phyloP scores from a whole-genome alignment of 768 basidiomycete genomes.

The Lentinula edodes region DNA sequence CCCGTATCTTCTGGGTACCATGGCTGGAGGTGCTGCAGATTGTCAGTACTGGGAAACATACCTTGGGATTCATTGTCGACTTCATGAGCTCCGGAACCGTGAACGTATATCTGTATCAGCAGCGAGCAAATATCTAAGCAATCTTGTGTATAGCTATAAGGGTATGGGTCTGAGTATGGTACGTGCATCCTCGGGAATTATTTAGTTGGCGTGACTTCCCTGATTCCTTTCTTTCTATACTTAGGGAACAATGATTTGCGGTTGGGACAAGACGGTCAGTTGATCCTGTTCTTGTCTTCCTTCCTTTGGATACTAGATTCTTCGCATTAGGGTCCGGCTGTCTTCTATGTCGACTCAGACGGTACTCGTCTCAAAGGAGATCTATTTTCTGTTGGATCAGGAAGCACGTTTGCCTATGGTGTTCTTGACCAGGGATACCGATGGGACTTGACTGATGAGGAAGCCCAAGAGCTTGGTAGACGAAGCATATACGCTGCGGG shows the following conservation, averaged over 20 bases:
- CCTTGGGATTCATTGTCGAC: conserved; percentile 93
- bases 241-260: conserved; percentile 99
- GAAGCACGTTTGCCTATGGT: conserved; percentile 98
- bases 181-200: conserved; percentile 16
- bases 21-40: conserved; percentile 99
- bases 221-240: neutral
- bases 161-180: conserved; percentile 99
- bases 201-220: no score
- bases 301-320: neutral
- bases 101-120: conserved; percentile 99
- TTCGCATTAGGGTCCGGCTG: conserved; percentile 66
- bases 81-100: conserved; percentile 93
- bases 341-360: conserved; percentile 98
- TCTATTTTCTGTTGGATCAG: conserved; percentile 98
- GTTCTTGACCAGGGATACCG: conserved; percentile 93
- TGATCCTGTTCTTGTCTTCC: no score
- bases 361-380: conserved; percentile 94
- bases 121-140: conserved; percentile 94
- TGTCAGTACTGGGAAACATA: conserved; percentile 99
- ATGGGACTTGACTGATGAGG: conserved; percentile 90
- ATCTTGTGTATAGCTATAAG: conserved; percentile 97
- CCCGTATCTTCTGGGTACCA: conserved; percentile 96
- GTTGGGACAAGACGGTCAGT: conserved; percentile 96
- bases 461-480: conserved; percentile 91
- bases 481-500: conserved; percentile 95